phyloP scores from a whole-genome alignment of 2,329 filamentous ascomycete species.

The Cercospora sesami region DNA sequence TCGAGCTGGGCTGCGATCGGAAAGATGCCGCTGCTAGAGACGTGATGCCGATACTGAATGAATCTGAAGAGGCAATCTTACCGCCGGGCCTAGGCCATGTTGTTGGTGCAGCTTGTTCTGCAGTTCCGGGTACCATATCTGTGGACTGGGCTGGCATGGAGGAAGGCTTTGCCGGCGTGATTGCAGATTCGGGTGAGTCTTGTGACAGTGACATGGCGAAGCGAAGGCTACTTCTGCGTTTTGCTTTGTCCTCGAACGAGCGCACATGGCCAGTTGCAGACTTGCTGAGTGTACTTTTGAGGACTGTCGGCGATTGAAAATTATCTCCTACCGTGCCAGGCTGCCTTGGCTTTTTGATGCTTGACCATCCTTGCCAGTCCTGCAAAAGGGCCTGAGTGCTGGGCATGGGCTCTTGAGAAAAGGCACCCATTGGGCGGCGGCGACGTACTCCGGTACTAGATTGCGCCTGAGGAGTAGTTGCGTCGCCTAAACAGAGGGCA shows the following conservation, averaged over 20 bases:
- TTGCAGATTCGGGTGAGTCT: conserved; percentile 19
- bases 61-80: conserved; percentile 18
- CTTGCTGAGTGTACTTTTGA: conserved; percentile 5
- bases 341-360: conserved; percentile 42
- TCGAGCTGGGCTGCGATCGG: not conserved
- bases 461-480: conserved; percentile 36
- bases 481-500: conserved; percentile 14
- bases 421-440: conserved; percentile 23
- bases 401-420: conserved; percentile 34
- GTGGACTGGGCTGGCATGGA: conserved; percentile 5
- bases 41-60: conserved; percentile 6
- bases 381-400: conserved; percentile 50
- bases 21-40: not conserved
- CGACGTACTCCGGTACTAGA: conserved; percentile 36
- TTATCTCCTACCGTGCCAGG: conserved; percentile 16
- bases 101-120: not conserved
- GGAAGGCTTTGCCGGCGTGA: not conserved
- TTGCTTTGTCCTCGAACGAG: conserved; percentile 5
- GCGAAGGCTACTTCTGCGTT: conserved; percentile 31
- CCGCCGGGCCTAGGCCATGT: conserved; percentile 15
- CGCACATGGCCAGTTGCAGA: conserved; percentile 10
- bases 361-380: conserved; percentile 44
- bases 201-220: conserved; percentile 26
- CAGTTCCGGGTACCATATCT: conserved; percentile 4
- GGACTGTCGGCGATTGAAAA: conserved; percentile 21